Evolutionary conservation across 2,329 filamentous ascomycete genomes (phyloP).

Genomic region (Davidsoniella virescens): DNA sequence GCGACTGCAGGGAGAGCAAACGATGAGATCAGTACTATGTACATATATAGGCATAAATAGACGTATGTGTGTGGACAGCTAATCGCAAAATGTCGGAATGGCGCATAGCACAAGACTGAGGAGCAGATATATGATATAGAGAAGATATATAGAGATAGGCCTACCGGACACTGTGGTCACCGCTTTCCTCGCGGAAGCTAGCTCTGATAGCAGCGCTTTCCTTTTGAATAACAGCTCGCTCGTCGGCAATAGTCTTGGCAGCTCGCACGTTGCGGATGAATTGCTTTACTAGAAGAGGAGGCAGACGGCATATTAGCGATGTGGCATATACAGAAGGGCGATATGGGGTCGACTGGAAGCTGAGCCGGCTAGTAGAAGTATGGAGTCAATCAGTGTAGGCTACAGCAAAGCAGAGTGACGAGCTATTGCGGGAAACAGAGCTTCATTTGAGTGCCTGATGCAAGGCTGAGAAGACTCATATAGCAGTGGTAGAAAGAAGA

Average conservation of each 20-base stretch:
- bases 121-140: not conserved
- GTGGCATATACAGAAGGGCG: conserved; percentile 7
- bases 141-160: not conserved
- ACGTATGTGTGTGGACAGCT: not conserved
- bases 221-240: conserved; percentile 95
- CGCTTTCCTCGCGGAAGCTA: conserved; percentile 93
- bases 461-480: not conserved
- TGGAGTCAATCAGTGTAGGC: too few relatives aligned
- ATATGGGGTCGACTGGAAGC: too few relatives aligned
- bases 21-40: too few relatives aligned
- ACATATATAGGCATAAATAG: not conserved
- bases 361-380: too few relatives aligned
- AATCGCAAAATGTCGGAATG: too few relatives aligned
- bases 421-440: not conserved
- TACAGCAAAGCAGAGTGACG: not conserved
- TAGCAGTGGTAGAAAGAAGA: not conserved
- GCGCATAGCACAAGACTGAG: not conserved
- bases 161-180: conserved; percentile 78
- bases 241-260: conserved; percentile 96
- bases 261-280: conserved; percentile 99
- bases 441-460: not conserved
- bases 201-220: conserved; percentile 95
- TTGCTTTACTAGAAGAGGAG: conserved; percentile 63
- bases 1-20: conserved; percentile 39
- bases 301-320: too few relatives aligned